Base-by-base conservation (phyloP, 176 grass and related monocot genomes). In the Phragmites australis region DNA sequence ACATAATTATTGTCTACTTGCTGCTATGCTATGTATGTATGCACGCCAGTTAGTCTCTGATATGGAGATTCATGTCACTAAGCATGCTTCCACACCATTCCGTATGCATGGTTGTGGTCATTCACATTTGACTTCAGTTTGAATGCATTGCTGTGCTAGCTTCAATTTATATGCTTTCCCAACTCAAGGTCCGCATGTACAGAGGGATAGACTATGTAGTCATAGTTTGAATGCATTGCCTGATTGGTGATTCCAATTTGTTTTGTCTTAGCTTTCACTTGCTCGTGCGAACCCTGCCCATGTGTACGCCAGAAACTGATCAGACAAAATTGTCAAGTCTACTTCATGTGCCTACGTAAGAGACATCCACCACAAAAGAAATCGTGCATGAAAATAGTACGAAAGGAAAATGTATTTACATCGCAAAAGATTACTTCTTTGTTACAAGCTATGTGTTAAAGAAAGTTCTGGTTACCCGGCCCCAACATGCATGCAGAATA, bases 21-120 rank as follows among this genome's bases (percentile, higher is more conserved):
- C 30, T 17, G 13, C 46, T 30, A 30, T 54, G 59, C 0, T 39
- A 76, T 34, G 49, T 51, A 31, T 68, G 49, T 51, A 19, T 19
- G 49, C 47, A 30, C 19, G 0, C 55, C 16, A 45, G 34, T 32
- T 26, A 64, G 15, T 52, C 66, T 34, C 61, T 29, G 40, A 56
- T 46, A 6, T 37, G 21, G 10, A 43, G 21, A 86, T 30, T 54
- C 52, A 21, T 19, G 71, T 78, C 41, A 65, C 7, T 25, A 16
- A 45, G 7, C 59, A 56, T 67, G 81, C 71, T 56, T 75, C 6
- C 81, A 75, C 60, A 71, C 65, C 21, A 49, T 61, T 85, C 51
- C 34, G 47, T 7, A 48, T 30, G 27, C 57, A 46, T 77, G 27
- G 69, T 52, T n/a, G 9, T 48, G 26, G 56, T 30, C 53, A 6